These are phyloP conservation scores for Beauveria scarabaeidicola DNA, from an alignment of 2,329 filamentous ascomycete genomes.

Conservation along the genomic window DNA sequence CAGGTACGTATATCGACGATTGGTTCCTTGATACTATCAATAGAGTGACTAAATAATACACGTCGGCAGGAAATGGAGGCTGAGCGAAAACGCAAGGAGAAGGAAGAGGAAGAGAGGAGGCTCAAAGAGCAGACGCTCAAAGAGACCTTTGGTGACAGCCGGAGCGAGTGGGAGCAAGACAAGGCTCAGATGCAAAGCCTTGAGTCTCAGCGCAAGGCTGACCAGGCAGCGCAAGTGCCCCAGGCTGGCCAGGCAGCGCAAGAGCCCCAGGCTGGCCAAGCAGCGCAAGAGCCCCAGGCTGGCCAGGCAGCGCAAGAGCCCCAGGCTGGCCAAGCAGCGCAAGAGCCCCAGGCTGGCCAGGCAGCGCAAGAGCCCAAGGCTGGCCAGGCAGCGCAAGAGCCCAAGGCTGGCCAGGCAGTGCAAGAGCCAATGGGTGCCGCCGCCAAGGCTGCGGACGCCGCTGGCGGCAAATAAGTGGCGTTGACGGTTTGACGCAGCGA, in stretches of 20 bases:
- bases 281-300: too few relatives aligned
- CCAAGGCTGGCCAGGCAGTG: constrained; percentile 1
- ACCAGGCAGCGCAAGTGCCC: neutral
- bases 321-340: neutral
- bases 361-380: too few relatives aligned
- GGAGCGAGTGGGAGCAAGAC: constrained; percentile 81
- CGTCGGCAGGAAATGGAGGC: constrained; percentile 73
- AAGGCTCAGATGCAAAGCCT: constrained; percentile 69
- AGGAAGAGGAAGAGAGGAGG: constrained; percentile 64
- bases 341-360: neutral
- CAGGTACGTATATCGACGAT: constrained; percentile 43
- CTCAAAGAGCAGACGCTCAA: constrained; percentile 71
- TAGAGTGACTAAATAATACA: constrained; percentile 13
- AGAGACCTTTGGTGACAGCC: constrained; percentile 68
- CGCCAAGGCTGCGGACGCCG: constrained; percentile 9
- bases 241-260: neutral
- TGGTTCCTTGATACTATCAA: neutral
- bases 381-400: too few relatives aligned
- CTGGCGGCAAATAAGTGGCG: constrained; percentile 5
- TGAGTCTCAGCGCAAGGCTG: constrained; percentile 21
- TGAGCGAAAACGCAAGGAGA: constrained; percentile 63
- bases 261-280: too few relatives aligned
- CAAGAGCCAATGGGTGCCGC: constrained; percentile 8
- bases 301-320: too few relatives aligned
- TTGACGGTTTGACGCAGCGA: neutral